A percentile compares a stretch with the other conserved stretches of the same genome.
Conservation (phyloP, 1,139 yeast genomes). For the Debaryomyces fabryi region DNA sequence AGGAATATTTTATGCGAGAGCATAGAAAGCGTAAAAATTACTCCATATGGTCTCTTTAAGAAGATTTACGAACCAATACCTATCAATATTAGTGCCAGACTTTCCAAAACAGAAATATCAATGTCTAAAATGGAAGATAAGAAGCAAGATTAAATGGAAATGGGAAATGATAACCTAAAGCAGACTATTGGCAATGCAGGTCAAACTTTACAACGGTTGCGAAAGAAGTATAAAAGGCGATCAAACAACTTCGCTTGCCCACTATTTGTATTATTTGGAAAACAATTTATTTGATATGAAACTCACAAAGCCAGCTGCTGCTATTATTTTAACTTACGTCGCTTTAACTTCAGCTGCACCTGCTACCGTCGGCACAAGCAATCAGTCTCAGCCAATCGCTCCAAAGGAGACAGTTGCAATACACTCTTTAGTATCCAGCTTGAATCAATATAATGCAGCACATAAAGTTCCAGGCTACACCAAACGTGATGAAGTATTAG, state of each 20-base stretch:
- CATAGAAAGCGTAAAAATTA: not conserved
- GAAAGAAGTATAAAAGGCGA: conserved; percentile 1
- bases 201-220: not conserved
- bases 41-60: not conserved
- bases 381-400: not conserved
- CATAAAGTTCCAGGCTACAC: conserved; percentile 7
- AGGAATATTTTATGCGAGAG: not conserved
- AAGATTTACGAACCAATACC: not conserved
- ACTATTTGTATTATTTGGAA: not conserved
- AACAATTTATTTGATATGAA: conserved; percentile 11
- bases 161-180: not conserved
- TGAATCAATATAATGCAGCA: conserved; percentile 12
- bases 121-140: not conserved
- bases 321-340: conserved; percentile 15
- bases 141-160: not conserved
- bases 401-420: conserved; percentile 6
- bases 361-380: not conserved
- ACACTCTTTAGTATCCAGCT: conserved; percentile 12
- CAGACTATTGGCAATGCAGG: not conserved
- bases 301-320: conserved; percentile 14
- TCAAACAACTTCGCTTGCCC: not conserved
- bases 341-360: conserved; percentile 14
- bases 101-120: not conserved
- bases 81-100: not conserved
- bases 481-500: conserved; percentile 3